These are phyloP conservation scores for Acacia concinna DNA, from an alignment of 331 rosid species.

Conservation along the genomic window DNA sequence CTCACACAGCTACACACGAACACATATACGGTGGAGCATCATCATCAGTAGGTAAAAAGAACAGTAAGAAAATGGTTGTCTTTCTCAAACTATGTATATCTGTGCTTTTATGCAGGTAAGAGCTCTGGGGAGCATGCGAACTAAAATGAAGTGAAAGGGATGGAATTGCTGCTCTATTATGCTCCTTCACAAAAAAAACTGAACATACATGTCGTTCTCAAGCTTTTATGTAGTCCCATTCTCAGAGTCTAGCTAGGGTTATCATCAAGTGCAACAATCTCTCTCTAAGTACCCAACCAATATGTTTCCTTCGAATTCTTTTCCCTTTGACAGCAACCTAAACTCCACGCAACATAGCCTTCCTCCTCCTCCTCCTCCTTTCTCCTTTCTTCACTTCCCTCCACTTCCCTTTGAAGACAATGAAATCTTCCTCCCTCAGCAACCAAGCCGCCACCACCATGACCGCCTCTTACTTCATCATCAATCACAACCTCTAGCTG, in stretches of 20 bases:
- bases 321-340: neutral
- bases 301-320: conserved; percentile 4
- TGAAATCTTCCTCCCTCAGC: conserved; percentile 37
- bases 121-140: conserved; percentile 35
- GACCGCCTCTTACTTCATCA: conserved; percentile 31
- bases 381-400: conserved; percentile 51
- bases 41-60: conserved; percentile 9
- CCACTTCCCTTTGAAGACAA: conserved; percentile 50
- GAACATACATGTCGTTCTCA: conserved; percentile 49
- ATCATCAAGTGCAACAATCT: conserved; percentile 9
- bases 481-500: conserved; percentile 22
- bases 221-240: conserved; percentile 22
- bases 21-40: conserved; percentile 7
- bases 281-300: neutral
- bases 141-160: conserved; percentile 32
- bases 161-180: conserved; percentile 8
- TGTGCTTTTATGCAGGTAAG: conserved; percentile 19
- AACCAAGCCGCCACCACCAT: conserved; percentile 29
- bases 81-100: conserved; percentile 26
- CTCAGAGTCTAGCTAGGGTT: conserved; percentile 19
- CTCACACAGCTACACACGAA: conserved; percentile 12
- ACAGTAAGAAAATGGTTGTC: conserved; percentile 27
- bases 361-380: conserved; percentile 30
- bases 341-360: conserved; percentile 28
- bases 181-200: neutral